Evolutionary conservation across 345 rosid species (phyloP).

Genomic region (Lenwebbia sp.): DNA sequence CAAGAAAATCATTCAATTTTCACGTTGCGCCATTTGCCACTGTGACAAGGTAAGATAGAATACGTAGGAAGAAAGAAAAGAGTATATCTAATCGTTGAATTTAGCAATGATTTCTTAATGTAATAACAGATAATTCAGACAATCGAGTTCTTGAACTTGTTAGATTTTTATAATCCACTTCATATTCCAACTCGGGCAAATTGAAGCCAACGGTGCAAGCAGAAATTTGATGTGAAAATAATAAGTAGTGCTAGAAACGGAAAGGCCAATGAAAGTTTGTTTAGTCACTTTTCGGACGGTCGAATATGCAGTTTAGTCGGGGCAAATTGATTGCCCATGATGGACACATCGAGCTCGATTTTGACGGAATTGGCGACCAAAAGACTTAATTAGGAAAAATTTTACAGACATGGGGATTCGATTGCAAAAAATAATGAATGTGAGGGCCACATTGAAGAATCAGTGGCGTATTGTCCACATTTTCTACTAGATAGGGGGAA

Average conservation of each 20-base stretch:
- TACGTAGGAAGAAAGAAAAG: no score
- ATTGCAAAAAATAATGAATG: neutral
- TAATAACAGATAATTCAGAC: neutral
- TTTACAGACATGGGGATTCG: neutral
- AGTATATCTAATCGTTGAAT: neutral
- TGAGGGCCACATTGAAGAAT: neutral
- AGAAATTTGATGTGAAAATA: neutral
- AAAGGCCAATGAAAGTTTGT: neutral
- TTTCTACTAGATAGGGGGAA: neutral
- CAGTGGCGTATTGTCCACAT: neutral
- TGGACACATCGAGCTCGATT: neutral
- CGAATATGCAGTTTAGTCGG: neutral
- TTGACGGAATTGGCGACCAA: neutral
- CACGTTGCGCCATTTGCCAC: neutral
- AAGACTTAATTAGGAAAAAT: neutral
- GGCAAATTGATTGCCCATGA: neutral
- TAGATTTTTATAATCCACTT: neutral
- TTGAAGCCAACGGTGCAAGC: fast-evolving
- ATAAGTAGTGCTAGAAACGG: neutral
- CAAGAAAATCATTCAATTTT: neutral
- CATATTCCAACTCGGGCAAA: neutral
- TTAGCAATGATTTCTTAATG: neutral
- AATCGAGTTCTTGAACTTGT: neutral
- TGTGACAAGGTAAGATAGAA: neutral
- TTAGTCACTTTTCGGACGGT: neutral